Evolutionary conservation across 2,329 filamentous ascomycete genomes (phyloP).

Genomic region (Epicoccum sorghinum): DNA sequence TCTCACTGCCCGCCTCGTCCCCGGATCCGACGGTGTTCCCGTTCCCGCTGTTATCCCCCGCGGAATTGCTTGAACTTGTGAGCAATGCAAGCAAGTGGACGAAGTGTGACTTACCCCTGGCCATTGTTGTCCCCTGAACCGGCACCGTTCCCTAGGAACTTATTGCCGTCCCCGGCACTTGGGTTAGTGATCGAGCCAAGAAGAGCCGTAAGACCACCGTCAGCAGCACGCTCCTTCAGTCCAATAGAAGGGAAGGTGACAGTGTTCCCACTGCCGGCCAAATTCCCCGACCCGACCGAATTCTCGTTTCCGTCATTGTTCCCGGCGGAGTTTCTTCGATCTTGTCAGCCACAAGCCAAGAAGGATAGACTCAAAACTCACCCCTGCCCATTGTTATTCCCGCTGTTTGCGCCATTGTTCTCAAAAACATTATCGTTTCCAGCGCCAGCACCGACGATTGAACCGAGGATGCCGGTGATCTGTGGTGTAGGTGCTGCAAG

Average conservation of each 20-base stretch:
- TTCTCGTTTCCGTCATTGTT: slow-evolving; percentile 7
- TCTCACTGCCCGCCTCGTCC: slow-evolving; percentile 17
- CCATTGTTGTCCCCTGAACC: slow-evolving; percentile 17
- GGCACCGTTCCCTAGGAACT: slow-evolving; percentile 2
- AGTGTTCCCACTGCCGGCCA: slow-evolving; percentile 6
- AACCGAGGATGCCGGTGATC: slow-evolving; percentile 15
- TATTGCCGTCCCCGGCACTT: slow-evolving; percentile 11
- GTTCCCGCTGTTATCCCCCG: slow-evolving; percentile 17
- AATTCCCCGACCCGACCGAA: slow-evolving; percentile 11
- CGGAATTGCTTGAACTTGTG: background rate
- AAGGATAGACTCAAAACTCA: background rate
- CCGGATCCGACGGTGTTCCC: slow-evolving; percentile 11
- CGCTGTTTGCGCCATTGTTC: slow-evolving; percentile 4
- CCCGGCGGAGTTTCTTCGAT: slow-evolving; percentile 5
- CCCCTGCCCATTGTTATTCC: slow-evolving; percentile 7
- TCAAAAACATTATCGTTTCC: slow-evolving; percentile 10
- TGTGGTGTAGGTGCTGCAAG: slow-evolving; percentile 25
- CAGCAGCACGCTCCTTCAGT: no score
- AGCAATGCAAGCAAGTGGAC: no score
- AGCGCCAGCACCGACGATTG: slow-evolving; percentile 12
- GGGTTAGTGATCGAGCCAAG: slow-evolving; percentile 9
- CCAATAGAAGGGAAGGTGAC: background rate
- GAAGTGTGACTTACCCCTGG: background rate
- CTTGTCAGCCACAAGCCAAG: background rate
- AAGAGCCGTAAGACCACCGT: background rate